phyloP scores from a whole-genome alignment of 257 asterid genomes.

The Ilex aquifolium region DNA sequence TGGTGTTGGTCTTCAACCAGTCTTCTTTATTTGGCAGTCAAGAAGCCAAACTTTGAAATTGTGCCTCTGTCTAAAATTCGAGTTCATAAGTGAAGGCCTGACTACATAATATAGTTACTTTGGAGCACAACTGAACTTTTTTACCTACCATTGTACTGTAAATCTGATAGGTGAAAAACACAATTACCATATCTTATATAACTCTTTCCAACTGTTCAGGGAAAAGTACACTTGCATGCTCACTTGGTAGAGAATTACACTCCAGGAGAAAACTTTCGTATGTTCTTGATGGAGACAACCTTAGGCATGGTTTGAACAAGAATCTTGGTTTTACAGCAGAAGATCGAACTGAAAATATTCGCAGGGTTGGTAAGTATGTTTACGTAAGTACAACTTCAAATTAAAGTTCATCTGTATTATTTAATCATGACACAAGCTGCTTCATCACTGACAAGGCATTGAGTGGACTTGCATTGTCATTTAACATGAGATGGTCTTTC shows the following conservation, averaged over 20 bases:
- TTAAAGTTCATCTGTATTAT: too few species aligned
- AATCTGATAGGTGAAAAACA: background rate
- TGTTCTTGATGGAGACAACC: constrained; percentile 93
- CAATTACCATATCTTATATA: background rate
- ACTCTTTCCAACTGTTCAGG: constrained; percentile 40
- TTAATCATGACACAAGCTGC: background rate
- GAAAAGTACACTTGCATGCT: constrained; percentile 87
- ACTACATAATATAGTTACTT: background rate
- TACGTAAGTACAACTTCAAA: too few species aligned
- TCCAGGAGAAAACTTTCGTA: constrained; percentile 81
- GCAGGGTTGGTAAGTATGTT: constrained; percentile 72
- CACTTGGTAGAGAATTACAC: constrained; percentile 83
- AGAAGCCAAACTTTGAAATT: background rate
- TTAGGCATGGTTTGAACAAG: constrained; percentile 90
- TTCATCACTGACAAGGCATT: background rate
- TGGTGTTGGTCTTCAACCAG: too few species aligned
- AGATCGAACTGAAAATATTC: constrained; percentile 85
- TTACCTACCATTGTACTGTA: background rate
- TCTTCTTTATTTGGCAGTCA: background rate
- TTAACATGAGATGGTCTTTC: background rate
- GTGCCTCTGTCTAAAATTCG: too few species aligned
- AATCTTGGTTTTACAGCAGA: constrained; percentile 83
- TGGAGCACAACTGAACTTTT: background rate
- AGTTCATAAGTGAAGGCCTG: background rate
- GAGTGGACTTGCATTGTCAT: background rate